Evolutionary conservation across 2,329 filamentous ascomycete genomes (phyloP), one percentile per base, ranked within the genome.

Genomic region (Pleomassaria siparia): DNA sequence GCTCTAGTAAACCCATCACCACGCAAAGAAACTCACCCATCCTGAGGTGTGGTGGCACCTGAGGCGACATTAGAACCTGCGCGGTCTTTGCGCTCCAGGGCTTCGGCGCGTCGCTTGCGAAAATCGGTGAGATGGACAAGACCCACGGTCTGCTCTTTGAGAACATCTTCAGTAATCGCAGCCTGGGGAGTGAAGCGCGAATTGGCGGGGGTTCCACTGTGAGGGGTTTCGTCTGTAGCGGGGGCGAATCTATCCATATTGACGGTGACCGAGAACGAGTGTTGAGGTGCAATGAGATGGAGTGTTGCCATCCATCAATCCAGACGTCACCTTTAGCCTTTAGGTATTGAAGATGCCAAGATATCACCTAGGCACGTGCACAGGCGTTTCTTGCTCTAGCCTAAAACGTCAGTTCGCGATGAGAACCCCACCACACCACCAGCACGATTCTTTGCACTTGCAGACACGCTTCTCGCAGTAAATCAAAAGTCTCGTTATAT

Each of bases 71-170:
- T 87, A 63, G 85, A 84, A 11, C 83, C 86, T 63, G 94, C 89
- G 62, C 88, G 83, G 65, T 94, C 89, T 65, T 94, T 92, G 66
- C 89, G 86, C 70, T 96, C 92, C 40, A 96, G 77, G n/a, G 91
- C 89, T 72, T 96, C 90, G 59, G 91, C 91, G 71, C 92, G 89
- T 50, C 94, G 86, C 75, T 99, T 97, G 72, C 92, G 90, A 71
- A 95, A 97, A 68, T 97, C 94, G 56, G 89, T 90, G 35, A 96
- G 85, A 48, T 89, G 84, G 44, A 97, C 92, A 2, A 99, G 85
- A 32, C 94, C 94, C 56, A 96, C 91, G 0, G 90, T 95, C 64
- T 90, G 85, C 44, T 84, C 89, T 50, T 92, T 92, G 40, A 96
- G 80, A 12, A 90, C 79, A 64, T 96, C 86, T 69, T 92, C 84